These are phyloP conservation scores for Phaeosphaeria sp. DNA, from an alignment of 2,329 filamentous ascomycete genomes.

Conservation along the genomic window DNA sequence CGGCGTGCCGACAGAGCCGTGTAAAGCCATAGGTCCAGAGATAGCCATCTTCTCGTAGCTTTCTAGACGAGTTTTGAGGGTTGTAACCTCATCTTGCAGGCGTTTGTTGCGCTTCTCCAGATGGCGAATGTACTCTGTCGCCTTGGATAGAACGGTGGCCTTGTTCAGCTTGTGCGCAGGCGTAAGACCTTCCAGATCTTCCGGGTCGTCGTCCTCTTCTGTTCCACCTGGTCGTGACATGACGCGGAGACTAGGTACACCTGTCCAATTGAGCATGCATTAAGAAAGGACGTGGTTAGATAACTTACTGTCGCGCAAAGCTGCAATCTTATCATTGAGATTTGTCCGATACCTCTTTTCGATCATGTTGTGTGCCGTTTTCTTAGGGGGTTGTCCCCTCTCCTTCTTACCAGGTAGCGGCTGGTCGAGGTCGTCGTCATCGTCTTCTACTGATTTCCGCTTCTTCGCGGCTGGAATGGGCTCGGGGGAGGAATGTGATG, in stretches of 20 bases:
- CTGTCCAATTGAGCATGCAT: constrained; percentile 4
- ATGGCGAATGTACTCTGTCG: constrained; percentile 94
- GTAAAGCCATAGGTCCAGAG: constrained; percentile 50
- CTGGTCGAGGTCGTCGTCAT: constrained; percentile 66
- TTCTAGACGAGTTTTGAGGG: constrained; percentile 75
- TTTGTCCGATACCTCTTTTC: constrained; percentile 97
- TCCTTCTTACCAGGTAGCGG: constrained; percentile 59
- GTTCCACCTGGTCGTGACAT: constrained; percentile 68
- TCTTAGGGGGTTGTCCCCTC: constrained; percentile 70
- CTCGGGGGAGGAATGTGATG: constrained; percentile 69
- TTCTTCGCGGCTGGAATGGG: constrained; percentile 46
- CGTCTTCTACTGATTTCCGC: constrained; percentile 53
- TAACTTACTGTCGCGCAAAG: constrained; percentile 75
- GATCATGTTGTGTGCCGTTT: constrained; percentile 97
- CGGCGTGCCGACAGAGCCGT: constrained; percentile 39
- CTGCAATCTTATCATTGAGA: constrained; percentile 95
- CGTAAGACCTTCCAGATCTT: constrained; percentile 71
- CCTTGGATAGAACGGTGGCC: constrained; percentile 93
- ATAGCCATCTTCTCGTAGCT: constrained; percentile 74
- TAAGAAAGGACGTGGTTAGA: background rate
- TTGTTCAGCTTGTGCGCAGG: constrained; percentile 96
- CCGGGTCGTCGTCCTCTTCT: constrained; percentile 79
- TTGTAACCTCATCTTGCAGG: constrained; percentile 79
- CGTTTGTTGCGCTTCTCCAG: constrained; percentile 88
- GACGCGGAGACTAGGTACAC: constrained; percentile 83